Evolutionary conservation across 768 basidiomycete species (phyloP).

Genomic region (Sistotremastrum niveocremeum): DNA sequence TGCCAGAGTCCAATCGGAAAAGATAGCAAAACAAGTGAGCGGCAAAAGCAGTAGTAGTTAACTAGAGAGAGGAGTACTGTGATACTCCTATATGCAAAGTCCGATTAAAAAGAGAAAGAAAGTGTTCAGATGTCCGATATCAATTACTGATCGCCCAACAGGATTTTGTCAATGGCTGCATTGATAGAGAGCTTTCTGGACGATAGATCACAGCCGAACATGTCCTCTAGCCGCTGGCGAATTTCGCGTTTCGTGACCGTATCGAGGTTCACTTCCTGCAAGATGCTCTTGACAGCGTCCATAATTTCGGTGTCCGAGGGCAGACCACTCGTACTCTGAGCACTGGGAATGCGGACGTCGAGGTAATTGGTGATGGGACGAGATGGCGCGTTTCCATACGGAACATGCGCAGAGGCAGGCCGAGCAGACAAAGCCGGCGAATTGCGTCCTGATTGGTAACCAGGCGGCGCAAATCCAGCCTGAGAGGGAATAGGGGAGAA

Average conservation of each 20-base stretch:
- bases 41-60: no score
- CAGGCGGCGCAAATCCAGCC: slow-evolving; percentile 41
- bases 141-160: slow-evolving; percentile 27
- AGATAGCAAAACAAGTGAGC: no score
- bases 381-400: slow-evolving; percentile 50
- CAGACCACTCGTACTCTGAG: slow-evolving; percentile 33
- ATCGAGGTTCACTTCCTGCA: slow-evolving; percentile 73
- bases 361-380: slow-evolving; percentile 67
- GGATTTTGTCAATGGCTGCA: slow-evolving; percentile 56
- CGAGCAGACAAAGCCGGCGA: slow-evolving; percentile 43
- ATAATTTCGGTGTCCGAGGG: slow-evolving; percentile 68
- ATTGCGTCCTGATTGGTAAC: slow-evolving; percentile 66
- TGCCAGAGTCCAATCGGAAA: no score
- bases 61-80: no score
- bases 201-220: slow-evolving; percentile 67
- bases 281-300: slow-evolving; percentile 53
- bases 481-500: slow-evolving; percentile 71
- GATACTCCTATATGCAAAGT: background rate
- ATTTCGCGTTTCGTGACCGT: slow-evolving; percentile 88
- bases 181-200: slow-evolving; percentile 64
- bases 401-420: background rate
- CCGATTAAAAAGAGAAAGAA: background rate
- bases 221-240: slow-evolving; percentile 67
- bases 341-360: slow-evolving; percentile 48
- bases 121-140: background rate